phyloP scores from a whole-genome alignment of 1,139 yeast genomes.

The Cylindricascospora bacillispora region DNA sequence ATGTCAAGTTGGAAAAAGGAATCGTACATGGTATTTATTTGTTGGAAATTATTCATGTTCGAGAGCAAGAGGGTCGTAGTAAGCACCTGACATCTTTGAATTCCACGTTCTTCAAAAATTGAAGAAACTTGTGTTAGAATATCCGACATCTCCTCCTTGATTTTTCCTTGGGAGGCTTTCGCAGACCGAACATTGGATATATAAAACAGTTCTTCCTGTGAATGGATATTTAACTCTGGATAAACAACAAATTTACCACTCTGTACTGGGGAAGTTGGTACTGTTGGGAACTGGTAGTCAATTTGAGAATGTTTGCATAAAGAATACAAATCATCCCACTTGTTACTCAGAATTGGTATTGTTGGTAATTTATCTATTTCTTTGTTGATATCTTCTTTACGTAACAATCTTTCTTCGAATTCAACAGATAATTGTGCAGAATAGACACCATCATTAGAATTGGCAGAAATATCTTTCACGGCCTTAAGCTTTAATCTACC shows the following conservation, averaged over 20 bases:
- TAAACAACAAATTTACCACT: neutral
- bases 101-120: slow-evolving; percentile 23
- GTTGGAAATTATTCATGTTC: slow-evolving; percentile 51
- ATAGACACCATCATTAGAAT: slow-evolving; percentile 50
- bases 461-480: slow-evolving; percentile 34
- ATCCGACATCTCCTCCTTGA: slow-evolving; percentile 36
- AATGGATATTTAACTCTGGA: neutral
- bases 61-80: slow-evolving; percentile 48
- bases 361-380: slow-evolving; percentile 25
- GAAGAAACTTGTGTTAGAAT: slow-evolving; percentile 35
- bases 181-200: slow-evolving; percentile 39
- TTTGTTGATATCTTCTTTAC: slow-evolving; percentile 10
- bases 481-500: slow-evolving; percentile 34
- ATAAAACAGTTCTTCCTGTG: slow-evolving; percentile 21
- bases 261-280: neutral
- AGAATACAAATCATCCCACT: slow-evolving; percentile 33
- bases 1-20: slow-evolving; percentile 31
- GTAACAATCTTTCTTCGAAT: slow-evolving; percentile 28
- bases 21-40: slow-evolving; percentile 49
- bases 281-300: no score
- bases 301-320: neutral
- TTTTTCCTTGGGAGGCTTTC: slow-evolving; percentile 10
- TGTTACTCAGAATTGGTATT: slow-evolving; percentile 39
- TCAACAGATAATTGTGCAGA: slow-evolving; percentile 38
- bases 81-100: slow-evolving; percentile 28